A percentile compares a stretch with the other conserved stretches of the same genome.
phyloP scores from a whole-genome alignment of 345 rosid species.

The Rhodomyrtus tomentosa region DNA sequence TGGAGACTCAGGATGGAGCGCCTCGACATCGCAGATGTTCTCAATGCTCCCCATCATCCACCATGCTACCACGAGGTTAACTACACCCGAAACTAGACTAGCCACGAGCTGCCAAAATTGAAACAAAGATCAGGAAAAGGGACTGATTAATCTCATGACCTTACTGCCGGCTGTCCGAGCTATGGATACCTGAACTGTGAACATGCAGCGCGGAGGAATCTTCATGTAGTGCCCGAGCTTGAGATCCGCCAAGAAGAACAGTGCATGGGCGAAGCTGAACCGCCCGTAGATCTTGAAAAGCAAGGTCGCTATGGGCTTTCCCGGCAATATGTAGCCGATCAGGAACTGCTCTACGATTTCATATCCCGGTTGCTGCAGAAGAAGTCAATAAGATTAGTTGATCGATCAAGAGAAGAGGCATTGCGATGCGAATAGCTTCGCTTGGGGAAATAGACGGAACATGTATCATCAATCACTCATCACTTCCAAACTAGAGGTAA shows the following conservation, averaged over 20 bases:
- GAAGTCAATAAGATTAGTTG: background rate
- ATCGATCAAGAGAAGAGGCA: too few species aligned
- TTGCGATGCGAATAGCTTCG: too few species aligned
- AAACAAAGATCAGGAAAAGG: background rate
- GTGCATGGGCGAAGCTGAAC: constrained; percentile 86
- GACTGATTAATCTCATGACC: background rate
- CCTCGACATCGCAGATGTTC: constrained; percentile 69
- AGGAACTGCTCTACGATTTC: constrained; percentile 91
- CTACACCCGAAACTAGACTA: constrained; percentile 59
- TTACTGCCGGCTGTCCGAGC: constrained; percentile 31
- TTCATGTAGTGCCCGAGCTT: constrained; percentile 99
- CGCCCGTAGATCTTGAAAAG: constrained; percentile 93
- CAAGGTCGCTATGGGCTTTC: constrained; percentile 88
- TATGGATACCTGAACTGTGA: constrained; percentile 66
- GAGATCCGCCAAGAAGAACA: constrained; percentile 85
- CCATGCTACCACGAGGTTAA: constrained; percentile 90
- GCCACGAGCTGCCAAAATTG: constrained; percentile 49
- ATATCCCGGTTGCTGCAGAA: constrained; percentile 98
- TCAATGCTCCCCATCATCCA: constrained; percentile 83
- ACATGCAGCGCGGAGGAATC: constrained; percentile 94
- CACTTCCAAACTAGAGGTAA: too few species aligned
- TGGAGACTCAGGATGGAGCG: constrained; percentile 60
- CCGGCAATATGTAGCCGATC: constrained; percentile 74
- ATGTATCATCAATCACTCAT: too few species aligned
- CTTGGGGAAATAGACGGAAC: too few species aligned